These are phyloP conservation scores for Acer negundo DNA, from an alignment of 345 rosid species.

Conservation along the genomic window DNA sequence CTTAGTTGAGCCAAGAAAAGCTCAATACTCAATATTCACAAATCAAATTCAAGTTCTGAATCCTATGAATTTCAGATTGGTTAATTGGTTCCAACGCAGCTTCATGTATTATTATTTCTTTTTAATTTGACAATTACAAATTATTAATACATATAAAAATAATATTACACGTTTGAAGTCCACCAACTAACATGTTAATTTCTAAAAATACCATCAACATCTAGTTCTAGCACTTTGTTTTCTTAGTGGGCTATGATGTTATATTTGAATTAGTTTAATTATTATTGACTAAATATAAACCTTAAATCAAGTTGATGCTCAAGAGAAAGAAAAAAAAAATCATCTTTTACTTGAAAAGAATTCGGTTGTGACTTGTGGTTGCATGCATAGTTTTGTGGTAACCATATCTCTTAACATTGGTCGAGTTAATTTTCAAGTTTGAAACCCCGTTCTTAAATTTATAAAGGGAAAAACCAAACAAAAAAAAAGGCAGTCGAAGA, in stretches of 20 bases:
- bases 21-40: background rate
- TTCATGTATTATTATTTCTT: background rate
- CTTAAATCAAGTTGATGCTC: no score
- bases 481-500: no score
- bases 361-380: no score
- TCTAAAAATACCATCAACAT: background rate
- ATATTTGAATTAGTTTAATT: background rate
- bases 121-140: background rate
- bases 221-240: background rate
- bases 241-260: constrained; percentile 14
- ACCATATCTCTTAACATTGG: no score
- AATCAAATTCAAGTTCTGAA: constrained; percentile 2
- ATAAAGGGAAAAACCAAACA: no score
- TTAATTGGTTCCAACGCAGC: constrained; percentile 8
- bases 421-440: no score
- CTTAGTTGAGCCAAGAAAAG: background rate
- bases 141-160: background rate
- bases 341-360: no score
- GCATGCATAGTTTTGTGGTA: no score
- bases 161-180: constrained; percentile 13
- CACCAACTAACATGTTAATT: background rate
- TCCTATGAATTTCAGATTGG: constrained; percentile 1
- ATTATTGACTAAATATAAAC: background rate
- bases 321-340: no score
- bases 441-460: no score